Evolutionary conservation across 2,329 filamentous ascomycete species (phyloP), one percentile per base, ranked within the genome.

Genomic region (Xylaria sp.): DNA sequence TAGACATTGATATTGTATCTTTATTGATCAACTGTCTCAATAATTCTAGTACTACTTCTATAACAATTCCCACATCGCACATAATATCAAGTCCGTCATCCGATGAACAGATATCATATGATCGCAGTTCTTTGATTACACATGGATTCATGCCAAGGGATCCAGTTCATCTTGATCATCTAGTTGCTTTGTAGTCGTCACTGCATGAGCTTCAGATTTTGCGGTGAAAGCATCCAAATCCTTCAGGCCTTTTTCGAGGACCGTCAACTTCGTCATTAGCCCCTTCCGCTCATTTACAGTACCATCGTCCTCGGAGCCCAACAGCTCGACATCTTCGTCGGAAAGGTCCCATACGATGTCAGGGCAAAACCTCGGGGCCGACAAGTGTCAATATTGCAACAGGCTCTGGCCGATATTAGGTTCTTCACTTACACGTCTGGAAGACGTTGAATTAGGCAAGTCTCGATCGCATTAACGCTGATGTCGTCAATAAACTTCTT

Each of bases 401-500:
- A 20, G 4, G 3, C 8, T 9, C 16, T 26, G 5, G 6, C 16
- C 9, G 20, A 17, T 8, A 13, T 21, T 9, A 17, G 9, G 18
- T 7, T 3, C 6, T 29, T 1, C 16, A 60, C 64, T 62, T 55
- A 67, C 65, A 67, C 63, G 4, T 65, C 57, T 41, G 65, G 63
- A n/a, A 67, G 39, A 9, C 56, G 48, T 37, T 65, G 63, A 5
- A 67, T 56, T 16, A 67, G 56, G 38, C 64, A 66, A 2, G 57
- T 46, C 51, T 67, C 65, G 16, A 66, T 62, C 13, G 62, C 65
- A 24, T 66, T 59, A 11, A 66, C 64, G 44, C 64, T 66, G 13
- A 66, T 42, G 19, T 67, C 65, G 38, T 67, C 65, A 21, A 53
- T 61, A 46, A 66, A 67, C n/a, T 66, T 67, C 37, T 65, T 66